These are phyloP conservation scores for Amphirosellinia nigrospora DNA, from an alignment of 495 filamentous ascomycete species.

Conservation along the genomic window DNA sequence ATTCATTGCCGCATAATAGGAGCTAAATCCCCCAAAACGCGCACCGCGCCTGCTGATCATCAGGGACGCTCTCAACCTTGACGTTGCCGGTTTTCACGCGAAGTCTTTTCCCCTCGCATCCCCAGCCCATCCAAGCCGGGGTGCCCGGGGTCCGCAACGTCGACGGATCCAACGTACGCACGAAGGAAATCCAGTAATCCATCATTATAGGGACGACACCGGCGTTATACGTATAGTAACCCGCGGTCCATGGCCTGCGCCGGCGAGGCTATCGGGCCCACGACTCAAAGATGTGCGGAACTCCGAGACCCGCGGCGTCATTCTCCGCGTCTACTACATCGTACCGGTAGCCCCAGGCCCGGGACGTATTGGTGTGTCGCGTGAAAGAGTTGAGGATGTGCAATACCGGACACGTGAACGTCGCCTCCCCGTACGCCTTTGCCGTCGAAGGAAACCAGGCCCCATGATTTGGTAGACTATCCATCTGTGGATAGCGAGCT, in stretches of 20 bases:
- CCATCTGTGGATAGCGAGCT: conserved; percentile 32
- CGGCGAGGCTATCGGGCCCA: conserved; percentile 41
- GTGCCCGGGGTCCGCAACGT: conserved; percentile 26
- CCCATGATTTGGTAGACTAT: conserved; percentile 36
- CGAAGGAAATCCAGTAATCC: conserved; percentile 53
- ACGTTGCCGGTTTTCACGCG: conserved; percentile 43
- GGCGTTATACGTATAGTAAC: conserved; percentile 47
- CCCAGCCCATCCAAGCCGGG: conserved; percentile 46
- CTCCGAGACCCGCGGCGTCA: conserved; percentile 35
- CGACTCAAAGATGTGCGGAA: conserved; percentile 47
- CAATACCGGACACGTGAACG: conserved; percentile 66
- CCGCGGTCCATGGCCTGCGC: conserved; percentile 24
- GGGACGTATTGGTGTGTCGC: conserved; percentile 23
- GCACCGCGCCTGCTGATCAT: conserved; percentile 49
- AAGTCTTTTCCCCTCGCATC: conserved; percentile 30
- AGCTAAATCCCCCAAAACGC: conserved; percentile 59
- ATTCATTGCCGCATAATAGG: conserved; percentile 40
- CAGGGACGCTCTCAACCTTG: conserved; percentile 40
- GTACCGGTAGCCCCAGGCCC: conserved; percentile 41
- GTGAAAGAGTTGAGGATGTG: conserved; percentile 39
- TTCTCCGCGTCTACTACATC: conserved; percentile 38
- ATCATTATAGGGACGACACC: conserved; percentile 44
- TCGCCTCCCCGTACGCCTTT: conserved; percentile 64
- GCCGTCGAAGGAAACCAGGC: conserved; percentile 53
- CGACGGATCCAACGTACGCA: conserved; percentile 46